These are phyloP conservation scores for Candida frijolesensis DNA, from an alignment of 1,139 yeast genomes.

Conservation along the genomic window DNA sequence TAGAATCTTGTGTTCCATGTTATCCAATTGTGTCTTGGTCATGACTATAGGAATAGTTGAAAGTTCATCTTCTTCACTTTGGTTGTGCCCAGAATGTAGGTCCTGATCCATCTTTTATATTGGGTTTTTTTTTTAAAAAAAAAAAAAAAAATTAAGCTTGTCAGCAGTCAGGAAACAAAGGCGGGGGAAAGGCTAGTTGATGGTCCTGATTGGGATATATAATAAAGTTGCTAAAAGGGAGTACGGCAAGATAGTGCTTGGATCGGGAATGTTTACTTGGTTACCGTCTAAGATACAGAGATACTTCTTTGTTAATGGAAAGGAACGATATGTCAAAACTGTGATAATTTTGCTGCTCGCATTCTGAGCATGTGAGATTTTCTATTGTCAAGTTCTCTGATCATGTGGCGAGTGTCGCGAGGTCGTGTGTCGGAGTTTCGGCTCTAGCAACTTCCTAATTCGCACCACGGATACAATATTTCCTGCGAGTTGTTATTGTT, in stretches of 20 bases:
- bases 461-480: too few relatives aligned
- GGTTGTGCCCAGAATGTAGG: neutral
- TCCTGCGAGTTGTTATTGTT: too few relatives aligned
- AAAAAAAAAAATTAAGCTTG: too few relatives aligned
- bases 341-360: neutral
- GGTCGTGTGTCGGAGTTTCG: too few relatives aligned
- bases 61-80: neutral
- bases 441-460: too few relatives aligned
- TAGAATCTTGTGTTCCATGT: conserved; percentile 25
- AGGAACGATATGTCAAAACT: neutral
- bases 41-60: conserved; percentile 14
- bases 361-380: too few relatives aligned
- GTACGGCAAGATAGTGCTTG: neutral
- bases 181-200: too few relatives aligned
- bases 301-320: neutral
- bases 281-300: neutral
- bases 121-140: neutral
- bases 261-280: neutral
- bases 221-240: neutral
- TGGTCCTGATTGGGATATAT: neutral
- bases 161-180: too few relatives aligned
- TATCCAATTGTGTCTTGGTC: conserved; percentile 15
- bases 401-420: too few relatives aligned
- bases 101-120: neutral
- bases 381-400: too few relatives aligned